These are phyloP conservation scores for Neoboletus magnificus DNA, from an alignment of 768 basidiomycete genomes.

Conservation along the genomic window DNA sequence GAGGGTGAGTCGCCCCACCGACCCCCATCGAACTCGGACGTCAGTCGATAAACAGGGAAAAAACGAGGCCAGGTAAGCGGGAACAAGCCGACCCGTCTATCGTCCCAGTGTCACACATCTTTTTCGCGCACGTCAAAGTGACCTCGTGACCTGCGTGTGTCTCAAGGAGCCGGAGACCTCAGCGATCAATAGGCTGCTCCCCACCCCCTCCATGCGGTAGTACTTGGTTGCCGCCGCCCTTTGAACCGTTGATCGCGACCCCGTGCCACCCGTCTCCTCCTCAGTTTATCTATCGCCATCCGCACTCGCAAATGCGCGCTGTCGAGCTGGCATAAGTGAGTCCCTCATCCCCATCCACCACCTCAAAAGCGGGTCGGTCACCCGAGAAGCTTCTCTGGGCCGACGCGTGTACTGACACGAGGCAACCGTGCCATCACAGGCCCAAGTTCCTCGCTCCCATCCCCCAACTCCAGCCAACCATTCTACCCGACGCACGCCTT, in stretches of 20 bases:
- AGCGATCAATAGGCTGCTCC: background rate
- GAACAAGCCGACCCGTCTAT: no score
- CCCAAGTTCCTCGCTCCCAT: conserved; percentile 20
- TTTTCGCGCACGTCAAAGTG: background rate
- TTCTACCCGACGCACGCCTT: conserved; percentile 15
- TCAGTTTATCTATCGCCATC: conserved; percentile 7
- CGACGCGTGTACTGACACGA: conserved; percentile 55
- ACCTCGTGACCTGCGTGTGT: conserved; percentile 9
- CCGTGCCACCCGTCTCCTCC: background rate
- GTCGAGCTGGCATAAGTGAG: conserved; percentile 14
- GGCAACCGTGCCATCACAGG: conserved; percentile 45
- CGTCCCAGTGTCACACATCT: no score
- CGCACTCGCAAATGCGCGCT: conserved; percentile 15
- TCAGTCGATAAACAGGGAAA: no score
- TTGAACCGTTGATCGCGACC: conserved; percentile 5
- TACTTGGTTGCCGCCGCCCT: background rate
- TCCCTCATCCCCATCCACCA: background rate
- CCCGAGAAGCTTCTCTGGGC: conserved; percentile 25
- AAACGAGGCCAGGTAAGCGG: no score
- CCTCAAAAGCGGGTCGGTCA: background rate
- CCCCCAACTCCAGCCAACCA: conserved; percentile 9
- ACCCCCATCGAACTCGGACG: no score
- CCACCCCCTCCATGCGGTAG: conserved; percentile 6
- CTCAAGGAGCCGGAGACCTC: conserved; percentile 7
- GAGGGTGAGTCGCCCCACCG: no score